Conservation (phyloP, 2,329 filamentous ascomycete genomes). For the Rutstroemia sp. region DNA sequence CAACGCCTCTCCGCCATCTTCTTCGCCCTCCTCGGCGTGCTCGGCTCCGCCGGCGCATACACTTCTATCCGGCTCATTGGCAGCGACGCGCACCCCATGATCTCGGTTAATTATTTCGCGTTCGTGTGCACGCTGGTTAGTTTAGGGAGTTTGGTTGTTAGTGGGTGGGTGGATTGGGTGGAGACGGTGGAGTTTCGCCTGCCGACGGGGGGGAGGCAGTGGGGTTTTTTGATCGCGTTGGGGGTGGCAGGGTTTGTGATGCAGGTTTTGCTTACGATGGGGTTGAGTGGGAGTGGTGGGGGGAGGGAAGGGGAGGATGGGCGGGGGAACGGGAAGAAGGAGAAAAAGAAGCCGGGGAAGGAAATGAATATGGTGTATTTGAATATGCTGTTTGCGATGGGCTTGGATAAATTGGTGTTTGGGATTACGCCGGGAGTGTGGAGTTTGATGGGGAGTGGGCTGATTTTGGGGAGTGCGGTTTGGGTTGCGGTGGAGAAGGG, state of each 20-base stretch:
- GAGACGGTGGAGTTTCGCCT: slow-evolving; percentile 39
- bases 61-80: slow-evolving; percentile 75
- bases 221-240: slow-evolving; percentile 61
- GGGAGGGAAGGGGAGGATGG: no score
- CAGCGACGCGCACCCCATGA: slow-evolving; percentile 70
- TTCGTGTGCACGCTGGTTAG: slow-evolving; percentile 62
- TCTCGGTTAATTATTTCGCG: slow-evolving; percentile 81
- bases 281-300: no score
- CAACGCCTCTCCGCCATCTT: slow-evolving; percentile 54
- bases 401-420: slow-evolving; percentile 27
- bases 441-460: slow-evolving; percentile 25
- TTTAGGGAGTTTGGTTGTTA: not conserved
- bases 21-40: slow-evolving; percentile 66
- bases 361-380: no score
- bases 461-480: slow-evolving; percentile 26
- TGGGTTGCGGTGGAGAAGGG: slow-evolving; percentile 26
- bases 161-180: not conserved
- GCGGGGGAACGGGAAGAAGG: no score
- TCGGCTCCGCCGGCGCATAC: slow-evolving; percentile 68
- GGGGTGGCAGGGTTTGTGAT: slow-evolving; percentile 47
- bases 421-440: slow-evolving; percentile 23
- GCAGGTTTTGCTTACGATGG: no score
- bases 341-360: no score
- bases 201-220: slow-evolving; percentile 38
- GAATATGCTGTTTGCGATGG: no score